Evolutionary conservation across 371 early-diverging fungal species (phyloP).

Genomic region (Chytridiales sp.): DNA sequence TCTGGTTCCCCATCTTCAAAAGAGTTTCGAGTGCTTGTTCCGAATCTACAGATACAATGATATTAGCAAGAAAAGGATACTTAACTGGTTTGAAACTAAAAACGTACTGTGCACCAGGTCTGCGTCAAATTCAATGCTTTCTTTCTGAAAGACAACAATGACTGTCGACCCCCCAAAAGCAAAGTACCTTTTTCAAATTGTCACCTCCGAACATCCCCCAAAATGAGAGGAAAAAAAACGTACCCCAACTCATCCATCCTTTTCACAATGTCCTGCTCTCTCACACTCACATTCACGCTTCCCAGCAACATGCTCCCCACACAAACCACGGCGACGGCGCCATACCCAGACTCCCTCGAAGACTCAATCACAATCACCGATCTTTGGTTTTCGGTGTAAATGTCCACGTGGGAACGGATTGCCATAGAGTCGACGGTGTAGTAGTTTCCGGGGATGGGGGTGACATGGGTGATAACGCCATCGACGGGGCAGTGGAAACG

Average conservation of each 20-base stretch:
- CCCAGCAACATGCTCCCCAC: constrained; percentile 93
- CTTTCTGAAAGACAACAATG: constrained; percentile 68
- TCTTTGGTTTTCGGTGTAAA: constrained; percentile 83
- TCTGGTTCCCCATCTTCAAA: constrained; percentile 38
- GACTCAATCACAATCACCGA: constrained; percentile 71
- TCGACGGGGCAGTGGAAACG: constrained; percentile 79
- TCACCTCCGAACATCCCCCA: neutral
- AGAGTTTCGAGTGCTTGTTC: constrained; percentile 60
- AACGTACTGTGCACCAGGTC: constrained; percentile 56
- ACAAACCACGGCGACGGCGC: constrained; percentile 68
- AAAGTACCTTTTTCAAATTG: constrained; percentile 29
- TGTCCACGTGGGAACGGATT: constrained; percentile 68
- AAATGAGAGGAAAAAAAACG: constrained; percentile 62
- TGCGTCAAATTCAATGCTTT: constrained; percentile 61
- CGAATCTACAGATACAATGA: constrained; percentile 31
- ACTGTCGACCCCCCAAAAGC: constrained; percentile 69
- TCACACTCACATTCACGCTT: constrained; percentile 69
- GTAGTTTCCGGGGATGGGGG: constrained; percentile 67
- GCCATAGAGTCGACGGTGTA: constrained; percentile 90
- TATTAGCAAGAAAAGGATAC: neutral
- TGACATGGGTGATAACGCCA: constrained; percentile 62
- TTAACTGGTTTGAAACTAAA: no score
- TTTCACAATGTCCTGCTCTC: constrained; percentile 52
- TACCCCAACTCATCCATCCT: constrained; percentile 82
- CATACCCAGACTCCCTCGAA: constrained; percentile 29